phyloP scores from a whole-genome alignment of 192 early-diverging fungal genomes.

The Glomus cerebriforme region DNA sequence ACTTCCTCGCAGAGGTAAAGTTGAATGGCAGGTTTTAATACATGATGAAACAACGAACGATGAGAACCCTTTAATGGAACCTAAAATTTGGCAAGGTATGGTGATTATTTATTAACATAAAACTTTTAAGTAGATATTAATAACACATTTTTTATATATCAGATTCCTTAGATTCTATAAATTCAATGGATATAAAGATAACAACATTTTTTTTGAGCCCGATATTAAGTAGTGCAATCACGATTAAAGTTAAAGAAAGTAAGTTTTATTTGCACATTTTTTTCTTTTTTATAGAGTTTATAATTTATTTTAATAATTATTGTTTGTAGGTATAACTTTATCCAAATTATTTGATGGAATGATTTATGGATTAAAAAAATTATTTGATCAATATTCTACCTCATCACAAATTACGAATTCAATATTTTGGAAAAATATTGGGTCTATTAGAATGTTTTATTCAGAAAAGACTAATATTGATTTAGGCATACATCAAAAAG shows the following conservation, averaged over 20 bases:
- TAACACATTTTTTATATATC: not conserved
- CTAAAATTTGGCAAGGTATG: not conserved
- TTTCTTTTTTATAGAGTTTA: not conserved
- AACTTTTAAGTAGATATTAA: not conserved
- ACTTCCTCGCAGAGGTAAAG: constrained; percentile 59
- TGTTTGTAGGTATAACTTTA: not conserved
- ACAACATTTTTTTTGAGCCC: not conserved
- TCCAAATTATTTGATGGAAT: not conserved
- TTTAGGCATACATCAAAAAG: not conserved
- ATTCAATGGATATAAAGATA: not conserved
- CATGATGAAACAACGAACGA: constrained; percentile 37
- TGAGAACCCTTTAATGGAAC: not conserved
- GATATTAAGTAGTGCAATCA: not conserved
- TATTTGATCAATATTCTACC: not conserved
- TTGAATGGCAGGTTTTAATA: constrained; percentile 70
- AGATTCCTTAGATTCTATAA: not conserved
- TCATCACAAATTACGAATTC: not conserved
- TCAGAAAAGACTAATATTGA: constrained; percentile 15
- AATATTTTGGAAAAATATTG: constrained; percentile 14
- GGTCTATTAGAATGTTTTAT: constrained; percentile 24
- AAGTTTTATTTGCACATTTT: not conserved
- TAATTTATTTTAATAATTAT: not conserved
- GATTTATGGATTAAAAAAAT: not conserved
- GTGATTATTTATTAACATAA: not conserved
- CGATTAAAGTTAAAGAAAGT: not conserved